Conservation (phyloP, 306 rosid species). For the Hippophae tibetana region DNA sequence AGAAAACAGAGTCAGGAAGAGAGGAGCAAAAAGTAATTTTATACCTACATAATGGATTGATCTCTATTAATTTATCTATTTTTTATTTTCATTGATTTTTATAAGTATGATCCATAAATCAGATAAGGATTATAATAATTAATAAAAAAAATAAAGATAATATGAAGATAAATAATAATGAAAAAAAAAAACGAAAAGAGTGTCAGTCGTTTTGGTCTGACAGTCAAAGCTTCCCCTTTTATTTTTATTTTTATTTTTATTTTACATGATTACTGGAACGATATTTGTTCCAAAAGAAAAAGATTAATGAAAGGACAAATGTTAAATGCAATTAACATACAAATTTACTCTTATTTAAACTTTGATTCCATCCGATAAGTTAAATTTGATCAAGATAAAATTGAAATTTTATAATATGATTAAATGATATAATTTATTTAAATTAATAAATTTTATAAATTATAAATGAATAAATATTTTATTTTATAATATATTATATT, state of each 20-base stretch:
- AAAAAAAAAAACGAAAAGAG: not conserved
- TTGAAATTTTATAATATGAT: not conserved
- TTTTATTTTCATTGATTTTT: too few species aligned
- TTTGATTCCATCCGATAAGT: too few species aligned
- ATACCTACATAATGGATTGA: too few species aligned
- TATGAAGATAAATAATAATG: too few species aligned
- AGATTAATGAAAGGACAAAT: not conserved
- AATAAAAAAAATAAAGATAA: too few species aligned
- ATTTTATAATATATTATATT: too few species aligned
- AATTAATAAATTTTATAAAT: not conserved
- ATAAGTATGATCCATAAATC: too few species aligned
- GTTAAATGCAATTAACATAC: not conserved
- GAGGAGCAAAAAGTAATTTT: too few species aligned
- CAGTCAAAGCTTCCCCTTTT: not conserved
- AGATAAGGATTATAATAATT: too few species aligned
- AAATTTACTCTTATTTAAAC: not conserved
- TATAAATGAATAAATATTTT: not conserved
- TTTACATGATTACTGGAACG: not conserved
- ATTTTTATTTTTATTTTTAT: not conserved
- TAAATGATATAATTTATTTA: too few species aligned
- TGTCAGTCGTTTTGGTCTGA: constrained; percentile 5
- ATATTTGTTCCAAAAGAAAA: not conserved
- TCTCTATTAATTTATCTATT: too few species aligned
- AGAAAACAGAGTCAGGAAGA: too few species aligned
- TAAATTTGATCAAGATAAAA: not conserved